Evolutionary conservation across 371 early-diverging fungal genomes (phyloP), one percentile per base, ranked within the genome.

Genomic region (Actinomucor elegans): DNA sequence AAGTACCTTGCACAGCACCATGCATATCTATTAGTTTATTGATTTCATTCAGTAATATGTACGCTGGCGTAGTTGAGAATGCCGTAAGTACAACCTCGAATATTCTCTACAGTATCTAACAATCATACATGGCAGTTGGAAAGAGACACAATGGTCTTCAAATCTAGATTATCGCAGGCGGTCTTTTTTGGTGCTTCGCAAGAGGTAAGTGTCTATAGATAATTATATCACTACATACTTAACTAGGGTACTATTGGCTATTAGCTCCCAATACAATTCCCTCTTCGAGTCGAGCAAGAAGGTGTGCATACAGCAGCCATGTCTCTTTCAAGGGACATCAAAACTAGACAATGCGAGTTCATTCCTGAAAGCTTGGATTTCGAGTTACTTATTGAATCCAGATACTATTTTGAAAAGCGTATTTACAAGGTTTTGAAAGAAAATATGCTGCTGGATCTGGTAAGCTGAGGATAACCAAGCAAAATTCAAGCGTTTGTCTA

Each of bases 121-220:
- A n/a, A n/a, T n/a, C n/a, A n/a, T n/a, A n/a, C 0, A 23, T 41
- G 9, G 4, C 9, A 59, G 53, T 18, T 31, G 28, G 50, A 54
- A 37, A 48, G 50, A 21, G 55, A 54, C 15, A 44, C 54, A 32
- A 12, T 15, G 24, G 24, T 60, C 0, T 49, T 60, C 34, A 36
- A 55, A 36, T 48, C 55, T 6, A 54, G 35, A 45, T 33, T 60
- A 10, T 44, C 54, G 21, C 55, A 60, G 32, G 54, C 55, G 2
- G 36, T 60, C 2, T 45, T 54, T 24, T 60, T 49, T 49, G 55
- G 60, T 26, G 50, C 42, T 23, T 27, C 27, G n/a, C 28, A 44
- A 18, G 33, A 60, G 17, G 55, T 51, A 51, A 49, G 6, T 29
- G n/a, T n/a, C n/a, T n/a, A n/a, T n/a, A n/a, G n/a, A n/a, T n/a